These are phyloP conservation scores for Nidula niveotomentosa DNA, from an alignment of 1,284 basidiomycete species.

Conservation along the genomic window DNA sequence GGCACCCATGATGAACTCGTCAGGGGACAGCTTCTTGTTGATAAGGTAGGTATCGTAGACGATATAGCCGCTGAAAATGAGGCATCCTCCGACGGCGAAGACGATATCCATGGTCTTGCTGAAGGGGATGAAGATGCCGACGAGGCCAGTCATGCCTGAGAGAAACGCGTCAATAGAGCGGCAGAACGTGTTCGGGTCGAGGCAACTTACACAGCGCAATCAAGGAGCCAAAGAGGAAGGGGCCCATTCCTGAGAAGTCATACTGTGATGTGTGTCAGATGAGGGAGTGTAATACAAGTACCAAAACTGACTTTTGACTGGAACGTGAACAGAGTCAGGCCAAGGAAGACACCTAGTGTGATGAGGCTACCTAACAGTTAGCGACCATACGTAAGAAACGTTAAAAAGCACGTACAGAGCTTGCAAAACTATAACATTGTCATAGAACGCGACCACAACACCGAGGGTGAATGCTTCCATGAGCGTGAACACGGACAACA, in stretches of 20 bases:
- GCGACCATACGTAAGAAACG: neutral
- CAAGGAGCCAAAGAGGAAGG: slow-evolving; percentile 80
- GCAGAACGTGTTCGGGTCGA: neutral
- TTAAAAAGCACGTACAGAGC: slow-evolving; percentile 58
- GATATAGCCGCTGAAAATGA: slow-evolving; percentile 84
- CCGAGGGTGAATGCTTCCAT: slow-evolving; percentile 84
- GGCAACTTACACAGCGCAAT: slow-evolving; percentile 61
- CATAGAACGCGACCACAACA: slow-evolving; percentile 73
- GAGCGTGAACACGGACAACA: slow-evolving; percentile 77
- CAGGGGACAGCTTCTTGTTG: slow-evolving; percentile 78
- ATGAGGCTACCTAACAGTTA: slow-evolving; percentile 53
- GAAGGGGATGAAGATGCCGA: slow-evolving; percentile 83
- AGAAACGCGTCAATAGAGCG: slow-evolving; percentile 6
- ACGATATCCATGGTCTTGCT: slow-evolving; percentile 73
- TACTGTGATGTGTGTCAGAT: slow-evolving; percentile 46
- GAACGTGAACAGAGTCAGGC: slow-evolving; percentile 83
- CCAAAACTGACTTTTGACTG: slow-evolving; percentile 65
- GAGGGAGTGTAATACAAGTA: neutral
- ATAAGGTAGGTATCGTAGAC: slow-evolving; percentile 88
- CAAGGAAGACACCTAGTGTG: slow-evolving; percentile 85
- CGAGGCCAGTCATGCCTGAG: slow-evolving; percentile 72
- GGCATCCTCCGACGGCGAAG: slow-evolving; percentile 74
- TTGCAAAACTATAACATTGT: slow-evolving; percentile 79
- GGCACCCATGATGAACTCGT: slow-evolving; percentile 85
- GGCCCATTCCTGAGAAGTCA: slow-evolving; percentile 84